phyloP scores from a whole-genome alignment of 805 yeast genomes.

The Lachancea nothofagi region DNA sequence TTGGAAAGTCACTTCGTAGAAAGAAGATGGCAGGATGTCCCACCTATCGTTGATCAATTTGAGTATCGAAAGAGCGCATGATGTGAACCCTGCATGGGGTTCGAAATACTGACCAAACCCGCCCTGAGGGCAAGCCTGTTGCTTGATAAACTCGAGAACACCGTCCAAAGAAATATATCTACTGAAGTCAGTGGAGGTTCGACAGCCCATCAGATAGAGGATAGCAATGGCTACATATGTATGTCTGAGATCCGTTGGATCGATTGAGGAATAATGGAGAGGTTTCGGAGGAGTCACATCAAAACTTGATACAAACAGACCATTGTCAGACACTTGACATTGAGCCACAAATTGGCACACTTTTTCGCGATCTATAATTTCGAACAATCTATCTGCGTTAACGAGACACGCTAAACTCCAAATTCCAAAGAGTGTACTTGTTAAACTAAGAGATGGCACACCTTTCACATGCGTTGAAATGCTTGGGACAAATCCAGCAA shows the following conservation, averaged over 20 bases:
- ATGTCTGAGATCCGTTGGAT: constrained; percentile 55
- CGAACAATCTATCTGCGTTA: constrained; percentile 36
- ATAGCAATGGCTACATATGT: constrained; percentile 70
- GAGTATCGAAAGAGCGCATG: constrained; percentile 65
- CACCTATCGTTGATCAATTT: constrained; percentile 13
- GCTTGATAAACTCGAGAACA: constrained; percentile 37
- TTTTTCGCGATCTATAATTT: constrained; percentile 35
- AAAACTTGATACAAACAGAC: constrained; percentile 49
- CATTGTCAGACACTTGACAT: constrained; percentile 56
- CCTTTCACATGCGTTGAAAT: constrained; percentile 13
- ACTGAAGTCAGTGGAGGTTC: constrained; percentile 19
- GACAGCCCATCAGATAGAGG: constrained; percentile 41
- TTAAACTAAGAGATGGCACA: constrained; percentile 46
- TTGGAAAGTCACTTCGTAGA: constrained; percentile 39
- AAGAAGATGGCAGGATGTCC: constrained; percentile 6
- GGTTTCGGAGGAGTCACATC: constrained; percentile 18
- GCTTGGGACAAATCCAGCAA: constrained; percentile 30
- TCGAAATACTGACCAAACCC: constrained; percentile 65
- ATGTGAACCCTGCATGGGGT: constrained; percentile 82
- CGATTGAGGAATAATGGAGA: constrained; percentile 29
- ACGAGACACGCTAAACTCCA: constrained; percentile 51
- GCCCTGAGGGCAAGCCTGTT: constrained; percentile 49
- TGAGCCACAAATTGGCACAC: constrained; percentile 49
- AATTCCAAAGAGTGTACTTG: constrained; percentile 70
- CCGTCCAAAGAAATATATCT: constrained; percentile 40